These are phyloP conservation scores for Melaleuca alternifolia DNA, from an alignment of 345 rosid species.

Conservation along the genomic window DNA sequence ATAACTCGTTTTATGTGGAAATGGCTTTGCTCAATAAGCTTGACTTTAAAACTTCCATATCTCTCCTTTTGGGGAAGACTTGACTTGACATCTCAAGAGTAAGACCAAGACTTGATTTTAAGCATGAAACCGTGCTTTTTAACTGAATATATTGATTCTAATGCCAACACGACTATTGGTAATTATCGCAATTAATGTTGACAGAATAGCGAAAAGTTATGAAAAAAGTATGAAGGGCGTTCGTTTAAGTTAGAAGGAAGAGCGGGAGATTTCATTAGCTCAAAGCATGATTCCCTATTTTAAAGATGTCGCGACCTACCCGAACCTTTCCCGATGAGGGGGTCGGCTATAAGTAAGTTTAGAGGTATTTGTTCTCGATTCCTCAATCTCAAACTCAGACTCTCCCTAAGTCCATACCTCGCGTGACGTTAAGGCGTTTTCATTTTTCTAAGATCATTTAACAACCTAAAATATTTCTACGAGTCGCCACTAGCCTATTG, in stretches of 20 bases:
- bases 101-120: background rate
- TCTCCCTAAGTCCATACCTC: too few species aligned
- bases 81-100: background rate
- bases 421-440: too few species aligned
- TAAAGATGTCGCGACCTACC: too few species aligned
- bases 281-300: background rate
- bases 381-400: too few species aligned
- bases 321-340: too few species aligned
- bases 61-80: background rate
- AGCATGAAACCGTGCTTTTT: background rate
- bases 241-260: background rate
- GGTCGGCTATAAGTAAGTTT: too few species aligned
- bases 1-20: background rate
- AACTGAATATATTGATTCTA: background rate
- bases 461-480: too few species aligned
- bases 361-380: too few species aligned
- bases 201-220: background rate
- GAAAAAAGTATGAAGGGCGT: background rate
- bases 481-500: too few species aligned
- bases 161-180: background rate
- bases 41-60: background rate
- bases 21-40: background rate
- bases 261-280: background rate
- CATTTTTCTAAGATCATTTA: too few species aligned
- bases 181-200: background rate